These are phyloP conservation scores for Halophytophthora polymorphica DNA, from an alignment of 352 stramenopile species.

Conservation along the genomic window DNA sequence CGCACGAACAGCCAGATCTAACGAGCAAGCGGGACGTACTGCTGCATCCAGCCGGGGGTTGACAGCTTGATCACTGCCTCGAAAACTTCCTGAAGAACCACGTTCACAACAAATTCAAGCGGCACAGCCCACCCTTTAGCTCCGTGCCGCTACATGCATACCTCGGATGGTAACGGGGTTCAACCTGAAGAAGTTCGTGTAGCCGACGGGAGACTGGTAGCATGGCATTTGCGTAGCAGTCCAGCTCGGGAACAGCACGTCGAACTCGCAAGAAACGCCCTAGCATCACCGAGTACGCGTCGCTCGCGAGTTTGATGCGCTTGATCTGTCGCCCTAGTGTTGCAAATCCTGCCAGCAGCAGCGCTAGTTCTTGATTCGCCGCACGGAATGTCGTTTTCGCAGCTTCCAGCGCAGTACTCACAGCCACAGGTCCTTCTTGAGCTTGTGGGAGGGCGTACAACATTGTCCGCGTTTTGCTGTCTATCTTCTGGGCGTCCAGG, in stretches of 20 bases:
- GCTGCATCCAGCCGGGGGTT: slow-evolving; percentile 33
- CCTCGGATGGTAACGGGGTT: neutral
- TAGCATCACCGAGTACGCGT: slow-evolving; percentile 19
- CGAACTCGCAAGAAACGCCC: slow-evolving; percentile 21
- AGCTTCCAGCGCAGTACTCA: slow-evolving; percentile 21
- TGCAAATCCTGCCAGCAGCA: slow-evolving; percentile 44
- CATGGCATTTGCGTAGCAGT: slow-evolving; percentile 35
- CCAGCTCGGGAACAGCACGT: slow-evolving; percentile 44
- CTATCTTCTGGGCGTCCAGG: slow-evolving; percentile 11
- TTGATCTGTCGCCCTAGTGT: slow-evolving; percentile 12
- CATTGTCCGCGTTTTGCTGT: neutral
- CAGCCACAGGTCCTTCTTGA: slow-evolving; percentile 4
- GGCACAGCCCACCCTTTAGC: too few relatives aligned
- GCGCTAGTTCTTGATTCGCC: slow-evolving; percentile 45
- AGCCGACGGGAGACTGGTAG: slow-evolving; percentile 13
- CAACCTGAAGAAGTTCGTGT: slow-evolving; percentile 22
- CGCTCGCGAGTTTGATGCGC: slow-evolving; percentile 18
- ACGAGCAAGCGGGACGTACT: slow-evolving; percentile 11
- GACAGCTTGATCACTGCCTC: slow-evolving; percentile 24
- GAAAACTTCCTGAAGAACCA: slow-evolving; percentile 25
- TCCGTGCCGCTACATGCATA: too few relatives aligned
- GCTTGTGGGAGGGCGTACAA: slow-evolving; percentile 16
- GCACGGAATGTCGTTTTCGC: slow-evolving; percentile 23
- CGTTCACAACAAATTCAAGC: neutral
- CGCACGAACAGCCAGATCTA: neutral